Percentiles rank a stretch among this genome's conserved stretches.
Evolutionary conservation across 352 stramenopile species (phyloP).

Genomic region (Phytophthora aleatoria): DNA sequence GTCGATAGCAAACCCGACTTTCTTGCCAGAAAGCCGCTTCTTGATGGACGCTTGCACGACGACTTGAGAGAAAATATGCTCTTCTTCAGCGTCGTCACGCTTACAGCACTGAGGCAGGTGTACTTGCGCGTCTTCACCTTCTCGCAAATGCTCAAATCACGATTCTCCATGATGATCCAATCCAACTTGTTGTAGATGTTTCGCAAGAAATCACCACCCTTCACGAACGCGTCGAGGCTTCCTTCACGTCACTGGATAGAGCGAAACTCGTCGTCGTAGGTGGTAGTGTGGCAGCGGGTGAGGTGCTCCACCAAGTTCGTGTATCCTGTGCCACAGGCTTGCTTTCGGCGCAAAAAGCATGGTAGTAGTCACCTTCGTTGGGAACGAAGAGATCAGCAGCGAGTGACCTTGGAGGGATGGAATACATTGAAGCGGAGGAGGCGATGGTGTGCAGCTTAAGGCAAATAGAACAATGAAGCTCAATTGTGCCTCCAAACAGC

Average conservation of each 20-base stretch:
- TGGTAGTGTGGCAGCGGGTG: background rate
- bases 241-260: constrained; percentile 1
- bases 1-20: too few relatives aligned
- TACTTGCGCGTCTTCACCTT: background rate
- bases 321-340: constrained; percentile 9
- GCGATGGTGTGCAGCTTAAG: too few relatives aligned
- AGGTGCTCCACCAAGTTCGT: constrained; percentile 19
- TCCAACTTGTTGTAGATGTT: background rate
- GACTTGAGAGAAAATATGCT: background rate
- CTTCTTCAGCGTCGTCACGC: background rate
- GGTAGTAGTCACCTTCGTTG: too few relatives aligned
- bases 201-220: constrained; percentile 1
- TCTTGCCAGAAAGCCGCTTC: too few relatives aligned
- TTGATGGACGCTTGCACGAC: too few relatives aligned
- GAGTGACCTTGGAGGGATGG: too few relatives aligned
- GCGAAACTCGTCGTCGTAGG: background rate
- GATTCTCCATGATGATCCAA: background rate
- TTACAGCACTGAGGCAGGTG: background rate
- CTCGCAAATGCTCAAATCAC: background rate
- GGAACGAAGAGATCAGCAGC: too few relatives aligned
- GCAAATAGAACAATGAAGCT: too few relatives aligned
- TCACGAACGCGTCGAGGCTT: constrained; percentile 10
- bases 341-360: constrained; percentile 6
- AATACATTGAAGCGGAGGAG: too few relatives aligned
- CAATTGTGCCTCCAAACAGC: too few relatives aligned